These are phyloP conservation scores for Rhodotorula sp. DNA, from an alignment of 1,284 basidiomycete genomes.

Conservation along the genomic window DNA sequence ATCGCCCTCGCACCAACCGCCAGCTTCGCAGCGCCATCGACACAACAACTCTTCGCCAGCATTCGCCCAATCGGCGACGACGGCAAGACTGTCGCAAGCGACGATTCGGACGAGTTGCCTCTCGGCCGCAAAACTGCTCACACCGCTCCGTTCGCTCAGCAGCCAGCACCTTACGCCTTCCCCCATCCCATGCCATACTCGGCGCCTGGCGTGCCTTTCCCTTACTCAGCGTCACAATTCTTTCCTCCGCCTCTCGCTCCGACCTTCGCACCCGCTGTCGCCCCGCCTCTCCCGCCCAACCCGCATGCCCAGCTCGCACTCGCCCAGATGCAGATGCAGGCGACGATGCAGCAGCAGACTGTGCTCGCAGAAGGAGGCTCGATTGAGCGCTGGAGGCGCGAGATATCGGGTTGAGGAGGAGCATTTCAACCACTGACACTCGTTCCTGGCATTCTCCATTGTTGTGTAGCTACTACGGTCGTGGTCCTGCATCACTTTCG, in stretches of 20 bases:
- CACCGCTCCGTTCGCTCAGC: neutral
- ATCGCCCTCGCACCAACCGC: slow-evolving; percentile 17
- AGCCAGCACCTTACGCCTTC: neutral
- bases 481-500: neutral
- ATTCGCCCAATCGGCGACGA: slow-evolving; percentile 22
- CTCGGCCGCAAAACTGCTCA: slow-evolving; percentile 24
- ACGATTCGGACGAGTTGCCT: slow-evolving; percentile 30
- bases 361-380: neutral
- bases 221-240: neutral
- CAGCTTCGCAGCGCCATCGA: neutral
- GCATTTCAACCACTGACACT: neutral
- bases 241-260: neutral
- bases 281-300: neutral
- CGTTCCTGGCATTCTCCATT: neutral
- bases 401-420: neutral
- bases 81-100: slow-evolving; percentile 5
- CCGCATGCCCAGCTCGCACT: slow-evolving; percentile 16
- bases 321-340: slow-evolving; percentile 34
- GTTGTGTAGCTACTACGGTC: neutral
- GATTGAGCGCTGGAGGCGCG: slow-evolving; percentile 25
- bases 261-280: neutral
- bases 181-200: neutral
- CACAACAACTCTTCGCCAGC: neutral
- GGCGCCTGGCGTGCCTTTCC: neutral
- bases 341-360: slow-evolving; percentile 6